A percentile compares a stretch with the other conserved stretches of the same genome.
phyloP scores from a whole-genome alignment of 2,329 filamentous ascomycete species.

The Alternaria brassicicola region DNA sequence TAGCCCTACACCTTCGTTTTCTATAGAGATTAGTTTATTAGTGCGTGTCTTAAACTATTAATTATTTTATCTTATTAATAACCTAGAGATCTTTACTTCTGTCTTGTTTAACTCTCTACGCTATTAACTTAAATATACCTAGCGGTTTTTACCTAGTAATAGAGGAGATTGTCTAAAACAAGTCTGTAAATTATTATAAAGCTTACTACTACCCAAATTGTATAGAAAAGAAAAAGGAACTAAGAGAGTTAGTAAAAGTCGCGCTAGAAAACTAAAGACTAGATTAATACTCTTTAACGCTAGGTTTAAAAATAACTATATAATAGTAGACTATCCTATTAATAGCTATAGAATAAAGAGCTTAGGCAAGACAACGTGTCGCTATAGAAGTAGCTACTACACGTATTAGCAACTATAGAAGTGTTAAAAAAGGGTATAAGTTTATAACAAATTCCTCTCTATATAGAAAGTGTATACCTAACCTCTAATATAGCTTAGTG shows the following conservation, averaged over 20 bases:
- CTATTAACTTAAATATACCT: background rate
- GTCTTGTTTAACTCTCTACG: background rate
- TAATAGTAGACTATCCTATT: conserved; percentile 3
- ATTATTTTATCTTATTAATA: background rate
- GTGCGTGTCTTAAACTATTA: background rate
- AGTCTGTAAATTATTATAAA: conserved; percentile 1
- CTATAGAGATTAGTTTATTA: background rate
- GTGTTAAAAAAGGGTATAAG: conserved; percentile 10
- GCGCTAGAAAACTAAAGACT: conserved; percentile 9
- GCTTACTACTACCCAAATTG: background rate
- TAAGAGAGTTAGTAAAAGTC: conserved; percentile 9
- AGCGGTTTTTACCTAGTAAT: background rate
- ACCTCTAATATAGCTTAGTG: conserved; percentile 9
- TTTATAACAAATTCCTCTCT: conserved; percentile 1
- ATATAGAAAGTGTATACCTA: conserved; percentile 4
- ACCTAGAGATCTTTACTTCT: background rate
- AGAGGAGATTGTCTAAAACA: background rate
- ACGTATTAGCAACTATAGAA: conserved; percentile 10
- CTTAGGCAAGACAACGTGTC: conserved; percentile 5
- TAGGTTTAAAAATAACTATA: conserved; percentile 9
- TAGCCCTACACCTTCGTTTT: background rate
- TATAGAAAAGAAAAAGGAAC: conserved; percentile 10
- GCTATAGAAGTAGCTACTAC: conserved; percentile 6
- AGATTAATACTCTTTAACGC: conserved; percentile 10
- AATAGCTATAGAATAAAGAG: conserved; percentile 11